Evolutionary conservation across 2,329 filamentous ascomycete species (phyloP), one percentile per base, ranked within the genome.

Genomic region (Emergomyces pasteurianus): DNA sequence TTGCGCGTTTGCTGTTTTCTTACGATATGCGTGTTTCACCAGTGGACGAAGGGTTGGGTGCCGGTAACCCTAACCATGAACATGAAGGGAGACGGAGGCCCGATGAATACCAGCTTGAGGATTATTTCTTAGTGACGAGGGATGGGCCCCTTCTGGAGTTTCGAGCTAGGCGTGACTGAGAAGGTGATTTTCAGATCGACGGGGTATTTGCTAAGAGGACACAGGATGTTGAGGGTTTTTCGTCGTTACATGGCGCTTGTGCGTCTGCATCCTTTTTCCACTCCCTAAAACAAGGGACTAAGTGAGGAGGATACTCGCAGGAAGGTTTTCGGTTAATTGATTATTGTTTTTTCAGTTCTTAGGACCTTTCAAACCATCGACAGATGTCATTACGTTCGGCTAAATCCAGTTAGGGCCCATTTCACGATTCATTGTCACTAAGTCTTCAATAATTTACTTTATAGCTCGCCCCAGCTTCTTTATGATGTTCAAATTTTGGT

Each of bases 1-100:
- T 77, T 50, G 74, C 74, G 16, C 68, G 69, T 36, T 58, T 76
- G 61, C 61, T 76, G 40, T 77, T 73, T 65, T 65, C 72, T 23
- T 75, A 74, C 67, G 75, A 77, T 60, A 69, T 76, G n/a, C 58
- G 61, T 1, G 26, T 62, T 49, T 31, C 60, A 12, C 26, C 49
- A 28, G 28, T 42, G 18, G n/a, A 18, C 34, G 55, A 62, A 21
- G 8, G 43, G 40, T n/a, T 54, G 60, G 61, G 23, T n/a, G 63
- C 58, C 28, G 61, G 50, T 34, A 60, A 42, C 21, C 38, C 28
- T 14, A 61, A 56, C 59, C 59, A 64, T 21, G 50, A 40, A 14
- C 63, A 66, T 57, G 67, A 61, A 18, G 67, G 70, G 14, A 63
- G 65, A 50, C 28, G 61, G 38, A 62, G 64, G 55, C 53, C 54